Evolutionary conservation across 805 yeast genomes (phyloP).

Genomic region (Spathaspora hagerdaliae): DNA sequence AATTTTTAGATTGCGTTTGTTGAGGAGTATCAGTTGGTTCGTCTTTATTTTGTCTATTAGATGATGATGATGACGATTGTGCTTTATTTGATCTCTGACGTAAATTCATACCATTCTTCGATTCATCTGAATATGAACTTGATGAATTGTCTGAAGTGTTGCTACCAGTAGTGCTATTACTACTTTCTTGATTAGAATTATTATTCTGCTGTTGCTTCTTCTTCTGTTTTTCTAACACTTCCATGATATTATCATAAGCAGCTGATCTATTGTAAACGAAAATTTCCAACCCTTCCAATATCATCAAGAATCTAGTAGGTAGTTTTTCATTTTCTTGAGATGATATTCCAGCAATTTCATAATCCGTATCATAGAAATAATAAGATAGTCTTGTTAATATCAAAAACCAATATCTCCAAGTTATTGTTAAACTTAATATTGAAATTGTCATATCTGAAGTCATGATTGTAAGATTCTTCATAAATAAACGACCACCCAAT

Average conservation of each 20-base stretch:
- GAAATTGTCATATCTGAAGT: constrained; percentile 73
- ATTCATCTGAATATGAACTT: constrained; percentile 3
- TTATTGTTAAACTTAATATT: constrained; percentile 65
- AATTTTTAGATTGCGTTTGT: neutral
- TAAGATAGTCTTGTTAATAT: constrained; percentile 38
- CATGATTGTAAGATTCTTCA: constrained; percentile 69
- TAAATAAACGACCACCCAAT: constrained; percentile 77
- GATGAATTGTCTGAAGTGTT: constrained; percentile 5
- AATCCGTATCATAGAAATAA: constrained; percentile 14
- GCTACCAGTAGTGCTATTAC: neutral
- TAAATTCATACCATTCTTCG: constrained; percentile 2
- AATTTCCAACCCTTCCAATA: constrained; percentile 74
- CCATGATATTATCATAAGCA: constrained; percentile 68
- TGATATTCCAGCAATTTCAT: neutral
- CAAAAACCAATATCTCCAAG: constrained; percentile 89
- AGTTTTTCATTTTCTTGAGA: constrained; percentile 40
- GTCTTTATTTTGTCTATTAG: neutral
- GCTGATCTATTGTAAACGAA: constrained; percentile 76
- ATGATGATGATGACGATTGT: constrained; percentile 1
- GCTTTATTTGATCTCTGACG: constrained; percentile 6
- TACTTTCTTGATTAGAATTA: neutral
- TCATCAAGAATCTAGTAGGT: constrained; percentile 54
- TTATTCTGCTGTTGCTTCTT: neutral
- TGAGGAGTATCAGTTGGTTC: neutral
- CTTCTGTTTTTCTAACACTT: constrained; percentile 22